Base-by-base conservation (phyloP, 2,329 filamentous ascomycete species). In the Raffaelea ambrosiae region DNA sequence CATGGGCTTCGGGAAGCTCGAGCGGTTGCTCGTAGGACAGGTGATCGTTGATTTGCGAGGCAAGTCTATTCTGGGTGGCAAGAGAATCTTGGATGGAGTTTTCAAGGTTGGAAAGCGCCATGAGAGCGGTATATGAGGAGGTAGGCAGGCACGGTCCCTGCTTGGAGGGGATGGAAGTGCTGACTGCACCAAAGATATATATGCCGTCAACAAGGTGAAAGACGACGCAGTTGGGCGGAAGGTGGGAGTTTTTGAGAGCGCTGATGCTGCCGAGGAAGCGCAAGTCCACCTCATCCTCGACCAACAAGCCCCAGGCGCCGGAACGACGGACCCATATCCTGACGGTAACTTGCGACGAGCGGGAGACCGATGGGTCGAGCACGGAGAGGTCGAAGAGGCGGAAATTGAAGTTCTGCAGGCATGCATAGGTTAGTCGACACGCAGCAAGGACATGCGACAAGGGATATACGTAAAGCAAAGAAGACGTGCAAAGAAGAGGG, bases 51-150 rank as follows among this genome's bases (percentile, higher is more conserved):
- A 96, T 94, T 54, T 95, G 87, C n/a, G 74, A 67, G 43, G 87
- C 81, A 9, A 97, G 72, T 46, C 76, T 74, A 51, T 86, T 80
- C 14, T 86, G 81, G 0, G 88, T 94, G 1, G 82, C 78, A 10
- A 95, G 68, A 2, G 89, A 89, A 63, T 97, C 91, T 61, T 94
- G 88, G 21, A 96, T 87, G 47, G 89, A 95, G 61, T 86, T 87
- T 53, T 95, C 88, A 16, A 97, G 73, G 49, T 90, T 95, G 5
- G 87, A 84, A 11, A 97, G 73, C 51, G 86, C 84, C 83, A 96
- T 91, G 19, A 97, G 71, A 2, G 86, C 81, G 59, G 88, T 89
- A 63, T 95, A 96, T 0, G 89, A 89, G 0, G 88, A 89, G 0
- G 85, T 89, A 0, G 77, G 68, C 0, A 77, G 61, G 3, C 69